Base-by-base conservation (phyloP, 768 basidiomycete genomes). In the Termitomyces sp. region DNA sequence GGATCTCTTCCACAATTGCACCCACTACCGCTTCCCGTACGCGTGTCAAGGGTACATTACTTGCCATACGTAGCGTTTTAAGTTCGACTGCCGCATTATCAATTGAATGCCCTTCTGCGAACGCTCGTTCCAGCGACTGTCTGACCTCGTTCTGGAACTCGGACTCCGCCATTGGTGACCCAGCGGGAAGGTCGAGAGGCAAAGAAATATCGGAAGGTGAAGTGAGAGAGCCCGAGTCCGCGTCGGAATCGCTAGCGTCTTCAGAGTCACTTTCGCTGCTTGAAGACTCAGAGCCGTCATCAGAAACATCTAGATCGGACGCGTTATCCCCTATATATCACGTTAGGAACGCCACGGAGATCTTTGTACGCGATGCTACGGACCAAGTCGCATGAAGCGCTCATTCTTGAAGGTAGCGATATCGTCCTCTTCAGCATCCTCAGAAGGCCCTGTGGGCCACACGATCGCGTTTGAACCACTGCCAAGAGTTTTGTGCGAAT, bases 31-130 rank as follows among this genome's bases (percentile, higher is more conserved):
- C 89, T 70, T 94, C 89, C 51, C 90, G 80, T 16, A 97, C 94
- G 50, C 85, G 79, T n/a, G 80, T 81, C 19, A 97, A 79, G 11
- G 91, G 82, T 27, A 98, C 96, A 64, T 98, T 98, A 65, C 88
- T 91, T 35, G 94, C 93, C 92, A 98, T 96, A 48, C 95, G 89
- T 44, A 99, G 81, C 43, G 96, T 97, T 74, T 96, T 94, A 58
- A 98, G 80, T 68, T 98, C 96, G 59, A 98, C 89, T 0, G 91
- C 80, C 1, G 94, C 94, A 69, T 97, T 94, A 63, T 96, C 93
- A 45, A 96, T 86, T 11, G 86, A 88, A 73, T 97, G 94, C 2
- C 82, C 87, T 71, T 99, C 96, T 9, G 85, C 79, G 69, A 96
- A 95, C 25, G 95, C 95, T 58, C 96, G 88, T 54, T 92, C 90